phyloP scores from a whole-genome alignment of 2,329 filamentous ascomycete genomes.

The Talaromyces funiculosus region DNA sequence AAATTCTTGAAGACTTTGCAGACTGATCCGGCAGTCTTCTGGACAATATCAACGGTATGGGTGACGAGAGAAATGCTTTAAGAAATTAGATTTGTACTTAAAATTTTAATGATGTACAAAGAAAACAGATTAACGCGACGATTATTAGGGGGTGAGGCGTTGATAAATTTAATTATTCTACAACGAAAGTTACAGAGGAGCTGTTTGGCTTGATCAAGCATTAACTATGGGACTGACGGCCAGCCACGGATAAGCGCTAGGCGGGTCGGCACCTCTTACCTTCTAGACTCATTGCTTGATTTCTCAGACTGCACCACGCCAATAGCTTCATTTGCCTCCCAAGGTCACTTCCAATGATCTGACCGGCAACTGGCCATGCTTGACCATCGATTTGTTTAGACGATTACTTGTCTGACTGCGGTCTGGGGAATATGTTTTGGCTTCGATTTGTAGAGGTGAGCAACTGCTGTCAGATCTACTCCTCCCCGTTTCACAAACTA shows the following conservation, averaged over 20 bases:
- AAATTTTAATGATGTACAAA: neutral
- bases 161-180: neutral
- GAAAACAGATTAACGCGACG: neutral
- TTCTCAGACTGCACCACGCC: neutral
- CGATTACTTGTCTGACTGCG: slow-evolving; percentile 8
- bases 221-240: neutral
- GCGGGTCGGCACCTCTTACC: neutral
- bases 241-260: neutral
- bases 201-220: neutral
- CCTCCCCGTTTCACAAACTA: slow-evolving; percentile 10
- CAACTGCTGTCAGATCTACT: neutral
- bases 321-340: neutral
- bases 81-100: neutral
- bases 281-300: neutral
- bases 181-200: neutral
- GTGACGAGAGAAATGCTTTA: neutral
- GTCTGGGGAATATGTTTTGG: slow-evolving; percentile 19
- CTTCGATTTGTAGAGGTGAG: slow-evolving; percentile 33
- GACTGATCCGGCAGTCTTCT: neutral
- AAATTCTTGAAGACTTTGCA: slow-evolving; percentile 13
- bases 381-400: neutral
- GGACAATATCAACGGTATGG: neutral
- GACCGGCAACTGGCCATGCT: neutral
- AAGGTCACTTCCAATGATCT: neutral
- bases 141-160: neutral